Conservation (phyloP, 495 filamentous ascomycete genomes). For the Collariella sp. region DNA sequence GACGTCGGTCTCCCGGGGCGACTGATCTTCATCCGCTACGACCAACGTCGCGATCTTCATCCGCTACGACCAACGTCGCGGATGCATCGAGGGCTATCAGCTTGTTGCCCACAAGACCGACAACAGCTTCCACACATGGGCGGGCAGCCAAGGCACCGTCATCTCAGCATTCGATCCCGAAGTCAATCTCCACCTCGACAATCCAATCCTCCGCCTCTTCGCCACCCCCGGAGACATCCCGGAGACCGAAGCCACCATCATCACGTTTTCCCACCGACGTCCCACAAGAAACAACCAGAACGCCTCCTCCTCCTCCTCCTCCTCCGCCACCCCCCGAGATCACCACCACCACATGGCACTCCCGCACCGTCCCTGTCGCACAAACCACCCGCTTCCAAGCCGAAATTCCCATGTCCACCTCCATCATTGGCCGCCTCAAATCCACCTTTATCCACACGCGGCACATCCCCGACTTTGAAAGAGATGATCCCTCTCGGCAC, state of each 20-base stretch:
- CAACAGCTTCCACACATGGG: constrained; percentile 51
- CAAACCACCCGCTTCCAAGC: constrained; percentile 17
- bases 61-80: constrained; percentile 61
- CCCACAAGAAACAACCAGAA: too few relatives aligned
- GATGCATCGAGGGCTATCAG: constrained; percentile 75
- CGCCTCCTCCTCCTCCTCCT: too few relatives aligned
- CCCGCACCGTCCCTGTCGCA: neutral
- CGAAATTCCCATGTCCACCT: constrained; percentile 47
- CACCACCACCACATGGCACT: neutral
- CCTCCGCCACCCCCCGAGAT: too few relatives aligned
- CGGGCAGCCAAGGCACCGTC: constrained; percentile 45
- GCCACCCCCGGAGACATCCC: neutral
- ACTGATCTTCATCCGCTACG: constrained; percentile 64
- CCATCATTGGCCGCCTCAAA: constrained; percentile 29
- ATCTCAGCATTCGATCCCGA: constrained; percentile 66
- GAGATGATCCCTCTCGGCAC: constrained; percentile 35
- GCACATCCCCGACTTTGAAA: too few relatives aligned
- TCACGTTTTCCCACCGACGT: neutral
- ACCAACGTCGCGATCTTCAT: constrained; percentile 58
- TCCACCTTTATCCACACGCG: constrained; percentile 40
- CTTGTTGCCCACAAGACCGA: constrained; percentile 53
- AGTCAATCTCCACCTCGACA: constrained; percentile 61
- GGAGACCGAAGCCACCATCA: neutral
- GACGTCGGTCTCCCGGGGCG: constrained; percentile 62
- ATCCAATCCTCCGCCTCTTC: constrained; percentile 55